phyloP scores from a whole-genome alignment of 2,329 filamentous ascomycete species.

The Fusarium camptoceras region DNA sequence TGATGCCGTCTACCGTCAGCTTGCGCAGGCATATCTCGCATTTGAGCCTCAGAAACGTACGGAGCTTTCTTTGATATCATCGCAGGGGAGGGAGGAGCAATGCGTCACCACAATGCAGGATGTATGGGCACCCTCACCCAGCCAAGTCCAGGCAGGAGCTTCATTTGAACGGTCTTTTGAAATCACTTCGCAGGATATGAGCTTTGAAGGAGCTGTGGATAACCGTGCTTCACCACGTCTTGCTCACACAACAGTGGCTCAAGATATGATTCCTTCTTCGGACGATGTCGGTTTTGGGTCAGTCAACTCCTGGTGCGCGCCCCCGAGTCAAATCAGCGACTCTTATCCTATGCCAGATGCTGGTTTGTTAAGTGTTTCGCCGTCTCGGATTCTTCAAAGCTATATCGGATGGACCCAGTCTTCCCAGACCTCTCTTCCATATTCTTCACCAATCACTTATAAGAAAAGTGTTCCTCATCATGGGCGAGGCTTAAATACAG shows the following conservation, averaged over 20 bases:
- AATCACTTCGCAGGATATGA: slow-evolving; percentile 55
- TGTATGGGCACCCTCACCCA: slow-evolving; percentile 17
- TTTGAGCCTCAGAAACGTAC: slow-evolving; percentile 54
- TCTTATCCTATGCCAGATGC: slow-evolving; percentile 60
- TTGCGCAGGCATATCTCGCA: slow-evolving; percentile 63
- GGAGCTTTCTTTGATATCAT: slow-evolving; percentile 6
- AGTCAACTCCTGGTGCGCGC: slow-evolving; percentile 56
- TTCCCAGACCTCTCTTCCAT: slow-evolving; percentile 41
- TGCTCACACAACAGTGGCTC: slow-evolving; percentile 1
- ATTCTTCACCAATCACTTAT: slow-evolving; percentile 36
- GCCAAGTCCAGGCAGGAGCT: slow-evolving; percentile 18
- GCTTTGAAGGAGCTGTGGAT: slow-evolving; percentile 59
- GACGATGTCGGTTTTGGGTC: slow-evolving; percentile 29
- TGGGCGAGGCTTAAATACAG: slow-evolving; percentile 22
- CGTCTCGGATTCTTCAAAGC: slow-evolving; percentile 62
- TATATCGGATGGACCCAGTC: slow-evolving; percentile 54
- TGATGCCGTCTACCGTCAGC: slow-evolving; percentile 61
- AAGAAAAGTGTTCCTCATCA: slow-evolving; percentile 1
- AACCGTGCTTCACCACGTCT: slow-evolving; percentile 55
- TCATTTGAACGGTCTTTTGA: slow-evolving; percentile 42
- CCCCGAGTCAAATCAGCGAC: slow-evolving; percentile 65
- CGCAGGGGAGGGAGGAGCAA: slow-evolving; percentile 8
- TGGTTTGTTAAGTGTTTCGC: slow-evolving; percentile 53
- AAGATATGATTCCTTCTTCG: slow-evolving; percentile 8
- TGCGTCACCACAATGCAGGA: neutral